Base-by-base conservation (phyloP, 306 rosid species). In the Cyamopsis tetragonoloba region DNA sequence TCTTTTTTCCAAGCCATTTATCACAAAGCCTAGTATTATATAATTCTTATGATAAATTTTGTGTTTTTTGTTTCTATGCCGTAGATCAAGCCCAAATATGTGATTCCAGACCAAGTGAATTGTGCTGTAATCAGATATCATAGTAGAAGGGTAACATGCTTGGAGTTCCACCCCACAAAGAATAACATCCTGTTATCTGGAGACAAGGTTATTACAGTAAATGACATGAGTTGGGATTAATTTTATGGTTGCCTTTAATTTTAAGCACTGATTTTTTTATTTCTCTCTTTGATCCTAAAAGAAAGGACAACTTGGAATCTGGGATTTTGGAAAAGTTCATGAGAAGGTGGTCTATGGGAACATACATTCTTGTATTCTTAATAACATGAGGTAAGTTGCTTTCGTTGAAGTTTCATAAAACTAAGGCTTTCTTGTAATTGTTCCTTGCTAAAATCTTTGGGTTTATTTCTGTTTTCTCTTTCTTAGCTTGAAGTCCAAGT, bases 231-330 rank as follows among this genome's bases (percentile, higher is more conserved):
- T 35, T 66, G 28, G 19, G 46, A 26, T 37, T 50, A 56, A 31
- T 34, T 72, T 47, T 49, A 32, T 12, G 61, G 7, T 17, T 71
- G 24, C 71, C 37, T 30, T 73, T 28, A 47, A 15, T 41, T 68
- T 70, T 17, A 55, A 53, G 75, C 55, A 51, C 27, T 73, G 65
- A 59, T 63, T 58, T 32, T 23, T 41, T 60, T 24, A 23, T 44
- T 11, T 71, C 20, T 47, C 9, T 73, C 34, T 70, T 63, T 73
- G 42, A 62, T 68, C 44, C 20, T 63, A 57, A 81, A 74, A 92
- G 98, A 92, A 87, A 89, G 98, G 98, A 65, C 98, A 92, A 83
- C 80, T 92, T 83, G 98, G 98, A 81, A 88, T 92, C 31, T 92
- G 98, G 98, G 95, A 92, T 78, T 92, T 81, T 53, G 83, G 10